Conservation (phyloP, 257 asterid species). For the Cordia subcordata region DNA sequence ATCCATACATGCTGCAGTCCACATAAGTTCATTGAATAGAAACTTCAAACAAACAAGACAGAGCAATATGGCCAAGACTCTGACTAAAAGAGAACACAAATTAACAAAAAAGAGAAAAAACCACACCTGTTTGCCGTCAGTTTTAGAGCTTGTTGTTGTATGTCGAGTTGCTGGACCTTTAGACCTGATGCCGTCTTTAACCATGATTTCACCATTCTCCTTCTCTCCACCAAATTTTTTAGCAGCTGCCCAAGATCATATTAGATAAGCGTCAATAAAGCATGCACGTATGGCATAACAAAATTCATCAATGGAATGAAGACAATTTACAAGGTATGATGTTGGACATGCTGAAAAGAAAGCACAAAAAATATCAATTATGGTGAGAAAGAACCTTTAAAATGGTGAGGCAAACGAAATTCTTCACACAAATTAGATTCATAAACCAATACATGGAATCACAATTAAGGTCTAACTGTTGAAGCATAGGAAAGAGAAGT, state of each 20-base stretch:
- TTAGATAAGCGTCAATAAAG: neutral
- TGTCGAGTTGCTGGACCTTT: constrained; percentile 87
- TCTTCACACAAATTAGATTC: too few species aligned
- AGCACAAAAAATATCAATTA: too few species aligned
- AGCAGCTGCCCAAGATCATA: constrained; percentile 50
- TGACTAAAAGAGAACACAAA: constrained; percentile 3
- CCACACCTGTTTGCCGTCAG: constrained; percentile 98
- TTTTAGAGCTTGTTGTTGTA: constrained; percentile 94
- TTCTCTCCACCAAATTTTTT: constrained; percentile 80
- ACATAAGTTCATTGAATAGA: constrained; percentile 19
- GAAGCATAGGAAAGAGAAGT: too few species aligned
- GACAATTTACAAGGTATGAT: too few species aligned
- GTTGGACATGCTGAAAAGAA: too few species aligned
- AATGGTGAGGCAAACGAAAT: too few species aligned
- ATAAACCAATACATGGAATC: too few species aligned
- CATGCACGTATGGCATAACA: neutral
- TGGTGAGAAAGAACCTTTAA: neutral
- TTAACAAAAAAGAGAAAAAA: constrained; percentile 14
- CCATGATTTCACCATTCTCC: constrained; percentile 71
- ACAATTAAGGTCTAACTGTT: too few species aligned
- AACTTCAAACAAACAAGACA: constrained; percentile 8
- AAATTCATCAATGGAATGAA: too few species aligned
- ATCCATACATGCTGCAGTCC: constrained; percentile 83
- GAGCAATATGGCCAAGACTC: constrained; percentile 1
- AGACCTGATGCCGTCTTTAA: constrained; percentile 80